phyloP scores from a whole-genome alignment of 1,284 basidiomycete species.

The Fomitopsis pinicola region DNA sequence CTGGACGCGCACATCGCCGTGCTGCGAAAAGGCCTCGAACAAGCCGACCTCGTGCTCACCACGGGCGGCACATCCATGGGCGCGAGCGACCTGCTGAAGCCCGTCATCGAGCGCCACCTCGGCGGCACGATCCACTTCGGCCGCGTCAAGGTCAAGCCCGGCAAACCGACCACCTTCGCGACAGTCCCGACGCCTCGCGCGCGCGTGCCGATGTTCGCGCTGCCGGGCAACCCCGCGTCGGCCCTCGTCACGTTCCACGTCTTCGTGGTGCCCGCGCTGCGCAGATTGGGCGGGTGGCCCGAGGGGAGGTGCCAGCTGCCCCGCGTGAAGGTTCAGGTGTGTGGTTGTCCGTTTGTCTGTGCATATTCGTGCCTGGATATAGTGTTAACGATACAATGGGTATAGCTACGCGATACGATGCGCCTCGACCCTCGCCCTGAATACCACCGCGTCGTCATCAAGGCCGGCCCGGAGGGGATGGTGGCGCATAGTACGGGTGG shows the following conservation, averaged over 20 bases:
- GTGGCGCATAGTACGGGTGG: constrained; percentile 80
- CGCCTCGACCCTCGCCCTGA: constrained; percentile 71
- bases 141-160: constrained; percentile 65
- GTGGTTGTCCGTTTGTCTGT: constrained; percentile 13
- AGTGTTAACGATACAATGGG: background rate
- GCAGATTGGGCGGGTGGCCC: constrained; percentile 69
- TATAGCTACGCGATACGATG: constrained; percentile 57
- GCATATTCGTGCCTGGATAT: background rate
- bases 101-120: constrained; percentile 78
- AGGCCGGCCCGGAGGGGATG: constrained; percentile 40
- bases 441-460: constrained; percentile 75
- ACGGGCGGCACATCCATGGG: constrained; percentile 94
- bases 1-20: constrained; percentile 57
- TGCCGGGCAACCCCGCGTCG: constrained; percentile 87
- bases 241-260: constrained; percentile 87
- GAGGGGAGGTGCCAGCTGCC: constrained; percentile 55
- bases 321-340: constrained; percentile 60
- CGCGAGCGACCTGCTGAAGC: constrained; percentile 81
- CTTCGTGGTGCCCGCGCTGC: constrained; percentile 79
- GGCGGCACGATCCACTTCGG: constrained; percentile 78
- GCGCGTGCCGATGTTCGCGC: constrained; percentile 61
- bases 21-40: constrained; percentile 51
- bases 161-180: constrained; percentile 87
- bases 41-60: constrained; percentile 74
- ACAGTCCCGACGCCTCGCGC: constrained; percentile 54